These are phyloP conservation scores for Xylaria sp. DNA, from an alignment of 2,329 filamentous ascomycete genomes.

Conservation along the genomic window DNA sequence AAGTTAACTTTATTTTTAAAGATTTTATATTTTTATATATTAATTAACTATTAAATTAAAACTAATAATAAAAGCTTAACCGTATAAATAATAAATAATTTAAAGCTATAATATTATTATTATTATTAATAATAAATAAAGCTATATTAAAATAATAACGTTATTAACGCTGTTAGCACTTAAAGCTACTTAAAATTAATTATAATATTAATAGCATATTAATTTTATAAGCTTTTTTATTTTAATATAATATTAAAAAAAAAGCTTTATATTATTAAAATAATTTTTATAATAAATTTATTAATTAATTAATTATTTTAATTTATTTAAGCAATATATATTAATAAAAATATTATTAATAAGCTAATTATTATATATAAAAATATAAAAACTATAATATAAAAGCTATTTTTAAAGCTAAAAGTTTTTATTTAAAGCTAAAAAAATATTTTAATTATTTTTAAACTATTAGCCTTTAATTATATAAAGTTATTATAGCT, in stretches of 20 bases:
- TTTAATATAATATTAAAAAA: background rate
- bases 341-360: background rate
- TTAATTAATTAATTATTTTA: slow-evolving; percentile 10
- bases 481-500: background rate
- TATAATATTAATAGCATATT: slow-evolving; percentile 24
- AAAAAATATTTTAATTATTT: slow-evolving; percentile 5
- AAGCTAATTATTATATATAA: too few species aligned
- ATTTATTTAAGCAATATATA: slow-evolving; percentile 20
- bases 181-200: slow-evolving; percentile 1
- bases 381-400: slow-evolving; percentile 13
- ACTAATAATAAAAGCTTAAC: background rate
- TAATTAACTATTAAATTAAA: background rate
- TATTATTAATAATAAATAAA: background rate
- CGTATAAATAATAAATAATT: background rate
- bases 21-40: background rate
- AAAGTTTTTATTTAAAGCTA: background rate
- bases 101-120: slow-evolving; percentile 8
- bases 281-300: slow-evolving; percentile 14
- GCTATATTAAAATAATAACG: too few species aligned
- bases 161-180: too few species aligned
- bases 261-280: slow-evolving; percentile 11
- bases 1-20: background rate
- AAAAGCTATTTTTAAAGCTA: background rate
- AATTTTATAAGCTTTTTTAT: slow-evolving; percentile 21
- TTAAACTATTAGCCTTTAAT: background rate